Evolutionary conservation across 169 alveolate genomes (phyloP).

Genomic region (Plasmodium knowlesi): DNA sequence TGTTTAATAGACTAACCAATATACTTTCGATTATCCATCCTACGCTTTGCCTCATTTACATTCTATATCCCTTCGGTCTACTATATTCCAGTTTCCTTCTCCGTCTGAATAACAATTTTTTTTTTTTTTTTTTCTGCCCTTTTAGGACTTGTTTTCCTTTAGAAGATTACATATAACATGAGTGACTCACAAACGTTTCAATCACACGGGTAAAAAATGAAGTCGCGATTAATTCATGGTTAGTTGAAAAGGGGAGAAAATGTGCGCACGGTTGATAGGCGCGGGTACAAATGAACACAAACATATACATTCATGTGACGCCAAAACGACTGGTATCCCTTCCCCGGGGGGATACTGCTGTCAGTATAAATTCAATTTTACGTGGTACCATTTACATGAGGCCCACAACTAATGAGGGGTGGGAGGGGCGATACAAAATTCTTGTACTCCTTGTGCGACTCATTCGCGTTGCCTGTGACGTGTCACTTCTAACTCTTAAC

Average conservation of each 20-base stretch:
- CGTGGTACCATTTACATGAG: background rate
- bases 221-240: background rate
- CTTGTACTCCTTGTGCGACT: background rate
- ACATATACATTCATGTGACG: background rate
- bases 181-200: background rate
- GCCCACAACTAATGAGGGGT: background rate
- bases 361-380: background rate
- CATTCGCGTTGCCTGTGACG: background rate
- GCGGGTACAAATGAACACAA: background rate
- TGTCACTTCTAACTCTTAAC: background rate
- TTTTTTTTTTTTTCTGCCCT: background rate
- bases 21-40: background rate
- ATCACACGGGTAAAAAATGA: background rate
- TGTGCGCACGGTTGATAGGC: background rate
- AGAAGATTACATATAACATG: background rate
- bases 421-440: background rate
- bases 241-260: background rate
- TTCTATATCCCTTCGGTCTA: background rate
- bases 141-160: background rate
- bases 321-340: background rate
- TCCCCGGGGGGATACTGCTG: background rate
- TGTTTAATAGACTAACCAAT: background rate
- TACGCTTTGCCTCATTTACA: background rate
- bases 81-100: background rate
- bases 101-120: background rate